These are phyloP conservation scores for Lavandula angustifolia DNA, from an alignment of 257 asterid genomes.

Conservation along the genomic window DNA sequence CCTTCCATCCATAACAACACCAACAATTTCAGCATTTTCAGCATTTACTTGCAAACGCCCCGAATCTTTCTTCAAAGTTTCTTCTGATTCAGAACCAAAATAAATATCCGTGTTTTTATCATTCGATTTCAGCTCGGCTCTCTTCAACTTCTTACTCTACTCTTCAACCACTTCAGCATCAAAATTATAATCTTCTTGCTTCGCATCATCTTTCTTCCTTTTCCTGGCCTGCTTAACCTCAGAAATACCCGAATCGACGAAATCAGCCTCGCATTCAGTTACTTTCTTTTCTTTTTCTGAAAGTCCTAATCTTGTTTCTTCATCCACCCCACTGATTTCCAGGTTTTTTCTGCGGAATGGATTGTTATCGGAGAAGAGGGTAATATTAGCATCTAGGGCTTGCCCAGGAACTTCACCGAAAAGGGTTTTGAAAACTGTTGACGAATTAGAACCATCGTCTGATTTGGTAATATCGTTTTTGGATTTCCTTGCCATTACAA, in stretches of 20 bases:
- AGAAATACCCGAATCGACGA: slow-evolving; percentile 32
- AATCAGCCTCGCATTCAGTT: slow-evolving; percentile 23
- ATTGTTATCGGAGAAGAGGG: slow-evolving; percentile 72
- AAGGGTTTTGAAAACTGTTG: slow-evolving; percentile 54
- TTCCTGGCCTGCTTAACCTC: slow-evolving; percentile 42
- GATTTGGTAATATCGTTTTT: slow-evolving; percentile 35
- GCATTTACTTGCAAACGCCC: background rate
- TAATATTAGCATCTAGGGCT: slow-evolving; percentile 31
- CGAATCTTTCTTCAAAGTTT: slow-evolving; percentile 4
- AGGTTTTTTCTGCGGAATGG: slow-evolving; percentile 65
- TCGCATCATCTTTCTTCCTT: slow-evolving; percentile 41
- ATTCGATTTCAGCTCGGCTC: slow-evolving; percentile 22
- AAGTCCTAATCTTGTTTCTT: slow-evolving; percentile 20
- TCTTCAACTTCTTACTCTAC: slow-evolving; percentile 39
- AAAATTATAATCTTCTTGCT: slow-evolving; percentile 30
- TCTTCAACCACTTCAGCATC: slow-evolving; percentile 33
- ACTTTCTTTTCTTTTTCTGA: slow-evolving; percentile 37
- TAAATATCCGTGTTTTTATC: slow-evolving; percentile 7
- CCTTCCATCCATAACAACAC: slow-evolving; percentile 33
- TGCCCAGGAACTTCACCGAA: slow-evolving; percentile 53
- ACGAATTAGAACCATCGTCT: slow-evolving; percentile 37
- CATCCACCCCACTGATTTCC: slow-evolving; percentile 34
- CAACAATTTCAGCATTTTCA: slow-evolving; percentile 24
- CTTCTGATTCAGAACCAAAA: slow-evolving; percentile 28
- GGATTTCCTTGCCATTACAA: slow-evolving; percentile 58